These are phyloP conservation scores for Hanseniaspora lachancei DNA, from an alignment of 805 yeast species.

Conservation along the genomic window DNA sequence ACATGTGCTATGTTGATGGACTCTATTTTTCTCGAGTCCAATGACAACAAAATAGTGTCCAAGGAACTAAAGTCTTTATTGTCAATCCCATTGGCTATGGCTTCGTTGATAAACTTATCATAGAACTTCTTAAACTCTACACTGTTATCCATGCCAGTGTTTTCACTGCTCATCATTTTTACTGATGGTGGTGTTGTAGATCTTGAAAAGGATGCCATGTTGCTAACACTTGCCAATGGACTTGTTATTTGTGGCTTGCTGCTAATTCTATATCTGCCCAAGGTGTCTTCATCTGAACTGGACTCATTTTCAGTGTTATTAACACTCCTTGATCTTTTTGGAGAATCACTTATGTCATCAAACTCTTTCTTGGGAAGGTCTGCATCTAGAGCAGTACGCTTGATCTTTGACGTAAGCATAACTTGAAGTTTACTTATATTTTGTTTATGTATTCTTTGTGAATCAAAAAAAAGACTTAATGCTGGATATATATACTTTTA, in stretches of 20 bases:
- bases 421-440: background rate
- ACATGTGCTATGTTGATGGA: slow-evolving; percentile 3
- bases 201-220: slow-evolving; percentile 6
- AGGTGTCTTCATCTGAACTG: slow-evolving; percentile 5
- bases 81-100: background rate
- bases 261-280: background rate
- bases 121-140: slow-evolving; percentile 7
- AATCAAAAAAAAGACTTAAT: no score
- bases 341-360: background rate
- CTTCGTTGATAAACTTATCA: slow-evolving; percentile 1
- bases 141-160: background rate
- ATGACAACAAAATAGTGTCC: background rate
- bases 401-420: slow-evolving; percentile 6
- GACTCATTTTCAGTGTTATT: background rate
- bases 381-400: slow-evolving; percentile 11
- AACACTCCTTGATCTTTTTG: slow-evolving; percentile 7
- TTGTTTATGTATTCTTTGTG: background rate
- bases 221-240: slow-evolving; percentile 1
- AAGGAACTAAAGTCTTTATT: background rate
- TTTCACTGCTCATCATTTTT: background rate
- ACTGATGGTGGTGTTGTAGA: slow-evolving; percentile 9
- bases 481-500: background rate
- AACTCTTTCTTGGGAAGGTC: slow-evolving; percentile 1
- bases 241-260: slow-evolving; percentile 2
- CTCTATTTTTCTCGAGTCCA: background rate